Evolutionary conservation across 352 stramenopile genomes (phyloP), one percentile per base, ranked within the genome.

Genomic region (Phytopythium ostracodes): DNA sequence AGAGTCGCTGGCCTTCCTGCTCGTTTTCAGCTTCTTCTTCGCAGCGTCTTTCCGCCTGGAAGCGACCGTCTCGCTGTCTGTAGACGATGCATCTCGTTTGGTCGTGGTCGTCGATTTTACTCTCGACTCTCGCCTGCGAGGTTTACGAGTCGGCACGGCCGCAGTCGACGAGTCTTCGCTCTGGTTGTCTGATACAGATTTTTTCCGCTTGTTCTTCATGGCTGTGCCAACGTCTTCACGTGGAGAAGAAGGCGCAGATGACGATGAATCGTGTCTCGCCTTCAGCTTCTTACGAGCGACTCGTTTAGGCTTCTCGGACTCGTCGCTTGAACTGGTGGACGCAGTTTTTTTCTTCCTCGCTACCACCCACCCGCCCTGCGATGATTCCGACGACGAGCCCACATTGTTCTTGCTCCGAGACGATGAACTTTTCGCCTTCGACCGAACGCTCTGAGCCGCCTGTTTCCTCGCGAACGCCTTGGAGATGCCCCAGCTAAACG

Each of bases 401-500:
- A 27, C 64, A 12, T 38, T 66, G 10, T 53, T 51, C 36, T 59
- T 56, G 2, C 52, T 61, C n/a, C 68, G 68, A 25, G 68, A 75
- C 20, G 54, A 51, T 7, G 54, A 35, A 2, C 14, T 56, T 65
- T 40, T 62, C 62, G 44, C 50, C 56, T 29, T 49, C 62, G 14
- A 22, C 29, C 69, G 9, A 25, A 40, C 9, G 24, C 61, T 52
- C 25, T 52, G 24, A 11, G 66, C 50, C 11, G 58, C 58, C 44
- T 87, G 73, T 40, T 91, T 91, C 31, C 75, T 55, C 25, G 75
- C 79, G 67, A 91, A 91, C 4, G 81, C 81, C 47, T 88, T 91
- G 2, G 64, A 64, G 47, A 91, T 91, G 1, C 79, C 81, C 81
- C 81, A 91, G 25, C 81, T 88, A 46, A 85, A 91, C 0, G 81